Conservation (phyloP, 1,139 yeast species). For the Debaryomyces psychrophilus region DNA sequence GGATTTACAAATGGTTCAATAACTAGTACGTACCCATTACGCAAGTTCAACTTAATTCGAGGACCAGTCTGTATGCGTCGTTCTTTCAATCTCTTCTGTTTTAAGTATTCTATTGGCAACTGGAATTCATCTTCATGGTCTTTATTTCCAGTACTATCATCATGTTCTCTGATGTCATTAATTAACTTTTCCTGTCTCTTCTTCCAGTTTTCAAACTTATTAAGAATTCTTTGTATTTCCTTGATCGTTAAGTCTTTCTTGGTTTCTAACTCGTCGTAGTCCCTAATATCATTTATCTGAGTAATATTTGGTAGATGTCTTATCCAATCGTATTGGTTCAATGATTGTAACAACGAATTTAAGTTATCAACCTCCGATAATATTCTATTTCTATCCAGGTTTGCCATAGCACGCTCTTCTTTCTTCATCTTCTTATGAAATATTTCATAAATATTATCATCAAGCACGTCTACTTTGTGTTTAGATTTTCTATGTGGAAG, state of each 20-base stretch:
- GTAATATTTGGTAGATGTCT: constrained; percentile 56
- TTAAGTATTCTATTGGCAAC: constrained; percentile 24
- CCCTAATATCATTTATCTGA: constrained; percentile 48
- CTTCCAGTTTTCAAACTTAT: constrained; percentile 51
- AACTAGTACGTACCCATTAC: constrained; percentile 32
- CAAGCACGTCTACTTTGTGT: constrained; percentile 41
- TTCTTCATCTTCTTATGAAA: constrained; percentile 68
- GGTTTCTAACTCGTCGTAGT: constrained; percentile 49
- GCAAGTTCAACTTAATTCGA: constrained; percentile 28
- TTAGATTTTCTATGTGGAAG: constrained; percentile 27
- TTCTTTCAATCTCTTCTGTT: constrained; percentile 23
- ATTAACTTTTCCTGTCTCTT: constrained; percentile 32
- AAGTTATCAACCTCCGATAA: constrained; percentile 55
- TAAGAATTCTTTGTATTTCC: constrained; percentile 52
- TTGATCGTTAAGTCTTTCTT: constrained; percentile 56
- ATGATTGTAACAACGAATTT: constrained; percentile 44
- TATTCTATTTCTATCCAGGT: constrained; percentile 56
- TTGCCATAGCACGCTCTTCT: constrained; percentile 65
- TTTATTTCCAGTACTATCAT: constrained; percentile 14
- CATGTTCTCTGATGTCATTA: constrained; percentile 29
- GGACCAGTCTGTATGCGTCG: constrained; percentile 27
- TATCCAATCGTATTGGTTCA: constrained; percentile 61
- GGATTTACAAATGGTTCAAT: constrained; percentile 40
- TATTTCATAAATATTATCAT: constrained; percentile 45
- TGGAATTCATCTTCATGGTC: constrained; percentile 26